A percentile compares a stretch with the other conserved stretches of the same genome.
These are phyloP conservation scores for Ustilago cynodontis DNA, from an alignment of 1,284 basidiomycete species.

Conservation along the genomic window DNA sequence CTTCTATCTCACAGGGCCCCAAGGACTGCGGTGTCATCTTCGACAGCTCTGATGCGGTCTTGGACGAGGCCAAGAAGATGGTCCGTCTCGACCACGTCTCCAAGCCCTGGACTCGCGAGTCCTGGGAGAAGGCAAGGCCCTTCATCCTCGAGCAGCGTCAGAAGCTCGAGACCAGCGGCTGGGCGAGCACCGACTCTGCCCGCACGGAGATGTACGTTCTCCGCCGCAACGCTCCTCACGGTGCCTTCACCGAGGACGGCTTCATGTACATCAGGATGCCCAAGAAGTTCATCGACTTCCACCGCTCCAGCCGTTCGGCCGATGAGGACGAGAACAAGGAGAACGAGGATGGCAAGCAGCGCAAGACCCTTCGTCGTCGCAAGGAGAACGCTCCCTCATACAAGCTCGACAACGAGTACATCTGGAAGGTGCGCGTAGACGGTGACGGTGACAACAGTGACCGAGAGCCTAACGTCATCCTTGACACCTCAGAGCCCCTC, in stretches of 20 bases:
- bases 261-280: constrained; percentile 65
- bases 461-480: constrained; percentile 58
- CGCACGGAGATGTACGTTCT: constrained; percentile 66
- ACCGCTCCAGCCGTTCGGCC: constrained; percentile 51
- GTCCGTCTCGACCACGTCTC: constrained; percentile 61
- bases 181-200: constrained; percentile 54
- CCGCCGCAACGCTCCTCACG: constrained; percentile 59
- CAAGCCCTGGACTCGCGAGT: constrained; percentile 66
- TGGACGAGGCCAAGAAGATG: constrained; percentile 58
- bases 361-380: constrained; percentile 53
- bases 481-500: constrained; percentile 62
- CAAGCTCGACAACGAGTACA: constrained; percentile 60
- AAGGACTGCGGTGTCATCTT: constrained; percentile 63
- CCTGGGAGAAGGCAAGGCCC: constrained; percentile 65
- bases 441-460: constrained; percentile 58
- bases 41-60: constrained; percentile 56
- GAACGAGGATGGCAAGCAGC: constrained; percentile 55
- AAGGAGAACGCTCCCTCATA: constrained; percentile 62
- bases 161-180: constrained; percentile 64
- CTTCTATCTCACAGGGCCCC: constrained; percentile 42
- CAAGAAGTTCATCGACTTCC: constrained; percentile 67
- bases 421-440: constrained; percentile 65
- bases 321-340: constrained; percentile 51
- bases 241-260: constrained; percentile 64
- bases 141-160: constrained; percentile 67